Evolutionary conservation across 202 grass and related monocot genomes (phyloP).

Genomic region (Schoenoplectus triqueter): DNA sequence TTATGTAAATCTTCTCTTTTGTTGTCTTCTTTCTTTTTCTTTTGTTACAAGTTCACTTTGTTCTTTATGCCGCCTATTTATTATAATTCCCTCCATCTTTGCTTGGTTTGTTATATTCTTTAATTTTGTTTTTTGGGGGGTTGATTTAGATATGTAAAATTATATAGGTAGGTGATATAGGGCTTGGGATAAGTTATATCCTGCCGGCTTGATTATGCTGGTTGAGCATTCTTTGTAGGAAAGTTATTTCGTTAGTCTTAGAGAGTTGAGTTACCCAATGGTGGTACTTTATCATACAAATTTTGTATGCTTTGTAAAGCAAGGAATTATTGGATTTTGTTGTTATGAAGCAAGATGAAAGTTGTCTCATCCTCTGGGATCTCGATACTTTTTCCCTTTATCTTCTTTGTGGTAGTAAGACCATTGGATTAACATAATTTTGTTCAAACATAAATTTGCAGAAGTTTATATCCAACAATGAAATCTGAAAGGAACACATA

Average conservation of each 20-base stretch:
- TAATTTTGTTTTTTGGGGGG: conserved; percentile 47
- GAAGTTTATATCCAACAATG: too few relatives aligned
- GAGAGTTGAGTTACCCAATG: conserved; percentile 49
- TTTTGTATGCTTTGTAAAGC: conserved; percentile 37
- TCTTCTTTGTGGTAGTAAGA: too few relatives aligned
- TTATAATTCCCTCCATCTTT: conserved; percentile 60
- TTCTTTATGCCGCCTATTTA: conserved; percentile 57
- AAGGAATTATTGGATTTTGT: conserved; percentile 32
- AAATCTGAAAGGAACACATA: too few relatives aligned
- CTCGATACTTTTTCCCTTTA: too few relatives aligned
- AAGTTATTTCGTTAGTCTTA: conserved; percentile 35
- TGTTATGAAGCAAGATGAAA: conserved; percentile 19
- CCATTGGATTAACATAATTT: too few relatives aligned
- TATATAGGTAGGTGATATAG: conserved; percentile 64
- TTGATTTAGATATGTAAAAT: conserved; percentile 56
- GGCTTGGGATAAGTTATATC: conserved; percentile 67
- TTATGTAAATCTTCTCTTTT: conserved; percentile 68
- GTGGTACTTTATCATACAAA: conserved; percentile 42
- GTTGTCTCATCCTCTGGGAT: background rate
- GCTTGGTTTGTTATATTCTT: conserved; percentile 45
- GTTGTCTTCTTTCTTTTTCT: conserved; percentile 41
- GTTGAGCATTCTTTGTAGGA: conserved; percentile 66
- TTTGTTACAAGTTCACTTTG: conserved; percentile 38
- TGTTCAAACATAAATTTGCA: too few relatives aligned
- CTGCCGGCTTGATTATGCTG: conserved; percentile 50